Evolutionary conservation across 192 early-diverging fungal species (phyloP), one percentile per base, ranked within the genome.

Genomic region (Coemansia umbellata): DNA sequence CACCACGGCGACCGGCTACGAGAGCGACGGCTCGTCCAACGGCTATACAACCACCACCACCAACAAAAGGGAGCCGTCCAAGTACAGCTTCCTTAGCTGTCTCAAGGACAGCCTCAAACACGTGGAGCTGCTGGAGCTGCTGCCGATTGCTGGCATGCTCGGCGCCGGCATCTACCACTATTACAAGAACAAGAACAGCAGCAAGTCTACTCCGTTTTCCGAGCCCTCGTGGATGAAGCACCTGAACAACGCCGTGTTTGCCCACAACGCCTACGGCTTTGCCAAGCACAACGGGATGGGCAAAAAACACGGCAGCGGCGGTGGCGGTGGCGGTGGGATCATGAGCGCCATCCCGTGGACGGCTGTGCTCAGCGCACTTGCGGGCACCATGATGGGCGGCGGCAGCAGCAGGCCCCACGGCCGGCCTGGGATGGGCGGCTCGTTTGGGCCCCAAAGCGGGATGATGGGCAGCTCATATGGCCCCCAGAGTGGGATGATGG

Each of bases 151-250:
- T 2, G 53, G 60, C 4, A 36, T 66, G 5, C 23, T 74, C 5
- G 64, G 63, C 14, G 60, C 71, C 31, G 58, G 51, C 35, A 36
- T 58, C 19, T 67, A 60, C 53, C 71, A 74, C 32, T 57, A 63
- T 23, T 45, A 37, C 15, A 63, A 55, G 30, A 37, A 60, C 53
- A 31, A 56, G 5, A 37, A 44, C 8, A 32, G 49, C 5, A 47
- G 58, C 21, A 23, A 59, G 10, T 37, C 44, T 17, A 51, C 44
- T 9, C 56, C 63, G 21, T 63, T 42, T 28, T 45, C 40, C 56
- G 48, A 74, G 43, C 63, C 71, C 11, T 22, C 53, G 21, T 74
- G 71, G 71, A 39, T 67, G 36, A 52, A 53, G 6, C 53, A 67
- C 26, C 39, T 74, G 9, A 48, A 36, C 14, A 63, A 58, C 39